Base-by-base conservation (phyloP, 192 early-diverging fungal species). In the Dimargaris verticillata region DNA sequence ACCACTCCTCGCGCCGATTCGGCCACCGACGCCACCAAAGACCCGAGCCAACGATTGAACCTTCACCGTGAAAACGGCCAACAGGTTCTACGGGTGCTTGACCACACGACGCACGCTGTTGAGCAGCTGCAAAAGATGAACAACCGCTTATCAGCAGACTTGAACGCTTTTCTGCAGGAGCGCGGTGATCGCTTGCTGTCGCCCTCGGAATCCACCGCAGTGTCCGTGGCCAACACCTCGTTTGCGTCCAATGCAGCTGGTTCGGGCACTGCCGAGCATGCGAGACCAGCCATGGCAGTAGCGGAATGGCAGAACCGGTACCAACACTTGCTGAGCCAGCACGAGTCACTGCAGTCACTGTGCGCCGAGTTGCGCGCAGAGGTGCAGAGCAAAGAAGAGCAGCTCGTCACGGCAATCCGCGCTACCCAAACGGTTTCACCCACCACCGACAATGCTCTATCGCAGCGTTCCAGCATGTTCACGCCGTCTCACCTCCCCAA, bases 91-190 rank as follows among this genome's bases (percentile, higher is more conserved):
- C 33, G 26, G 53, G 53, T 24, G 5, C 53, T 55, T 7, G 53
- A 55, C 5, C 12, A 6, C 13, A 55, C 24, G 25, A 24, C 53
- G 9, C 26, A 12, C 6, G 53, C 53, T 9, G 53, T 55, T 13
- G 53, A 55, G n/a, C 33, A 29, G 6, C 33, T 55, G 25, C 53
- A 55, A 28, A 55, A 55, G 53, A 28, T 55, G 17, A 55, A 55
- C 53, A 20, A 55, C 53, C 53, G 53, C 22, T 28, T 55, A 9
- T 55, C 53, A 4, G 29, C 29, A 28, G 53, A 55, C 33, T 14
- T 55, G 22, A 11, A 55, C 29, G 22, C 53, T 7, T 10, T 55
- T 14, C 26, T 55, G 22, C 53, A 55, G n/a, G 53, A 55, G n/a
- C 53, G 33, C 11, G 26, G 12, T 18, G 18, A 11, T 46, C 45